phyloP scores from a whole-genome alignment of 192 early-diverging fungal species.

The Podochytrium sp. region DNA sequence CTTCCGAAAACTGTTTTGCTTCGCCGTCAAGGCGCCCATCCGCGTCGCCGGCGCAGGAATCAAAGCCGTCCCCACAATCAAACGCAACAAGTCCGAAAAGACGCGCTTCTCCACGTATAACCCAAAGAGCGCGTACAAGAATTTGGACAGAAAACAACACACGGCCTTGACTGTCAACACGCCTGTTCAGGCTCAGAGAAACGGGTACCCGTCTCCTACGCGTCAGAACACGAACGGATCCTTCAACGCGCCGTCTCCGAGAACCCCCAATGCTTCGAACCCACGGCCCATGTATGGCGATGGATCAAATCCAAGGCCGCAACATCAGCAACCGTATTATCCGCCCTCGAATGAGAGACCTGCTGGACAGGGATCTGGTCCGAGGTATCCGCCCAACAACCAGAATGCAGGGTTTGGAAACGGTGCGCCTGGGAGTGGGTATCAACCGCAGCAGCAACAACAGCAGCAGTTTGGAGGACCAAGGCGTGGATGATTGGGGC shows the following conservation, averaged over 20 bases:
- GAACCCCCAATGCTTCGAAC: neutral
- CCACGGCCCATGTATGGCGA: neutral
- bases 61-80: constrained; percentile 32
- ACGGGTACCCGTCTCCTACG: too few relatives aligned
- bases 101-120: constrained; percentile 85
- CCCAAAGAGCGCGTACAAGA: constrained; percentile 38
- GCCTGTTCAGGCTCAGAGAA: too few relatives aligned
- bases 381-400: constrained; percentile 5
- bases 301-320: neutral
- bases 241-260: neutral
- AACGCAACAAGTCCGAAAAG: constrained; percentile 19
- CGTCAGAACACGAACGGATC: too few relatives aligned
- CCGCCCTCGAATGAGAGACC: constrained; percentile 45
- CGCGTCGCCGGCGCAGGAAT: constrained; percentile 32
- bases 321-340: neutral
- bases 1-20: constrained; percentile 18
- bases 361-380: constrained; percentile 61
- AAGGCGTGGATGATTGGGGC: neutral
- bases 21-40: constrained; percentile 19
- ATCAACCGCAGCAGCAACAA: neutral
- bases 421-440: too few relatives aligned
- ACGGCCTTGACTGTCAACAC: too few relatives aligned
- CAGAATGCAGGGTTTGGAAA: too few relatives aligned
- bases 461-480: neutral
- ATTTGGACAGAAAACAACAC: neutral